Evolutionary conservation across 805 yeast species (phyloP), one percentile per base, ranked within the genome.

Genomic region (Barnettozyma wickerhamii): DNA sequence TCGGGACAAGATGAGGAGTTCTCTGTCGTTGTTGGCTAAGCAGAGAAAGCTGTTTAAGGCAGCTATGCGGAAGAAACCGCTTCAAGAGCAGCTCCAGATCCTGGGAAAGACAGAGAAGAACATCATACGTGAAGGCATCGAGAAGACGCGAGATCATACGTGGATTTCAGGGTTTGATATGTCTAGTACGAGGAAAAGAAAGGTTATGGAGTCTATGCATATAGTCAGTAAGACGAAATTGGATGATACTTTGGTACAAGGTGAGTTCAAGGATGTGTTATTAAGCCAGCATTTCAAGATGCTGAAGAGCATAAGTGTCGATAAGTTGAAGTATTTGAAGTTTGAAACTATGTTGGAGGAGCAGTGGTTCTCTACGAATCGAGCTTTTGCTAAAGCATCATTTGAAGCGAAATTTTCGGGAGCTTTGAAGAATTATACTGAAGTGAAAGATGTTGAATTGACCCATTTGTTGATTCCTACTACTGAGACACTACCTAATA

Each of bases 401-500:
- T 38, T 45, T 19, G 41, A 42, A 14, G 19, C 38, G 9, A 31
- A 39, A 5, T n/a, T 45, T 3, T 7, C 13, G 5, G 5, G 5
- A 0, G 12, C 37, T 2, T 7, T 45, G 7, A 10, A 15, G 2
- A 10, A 21, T 3, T 31, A 20, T 29, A 17, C 28, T 3, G 19
- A 17, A 2, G 36, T 35, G 3, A 10, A 10, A 6, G 24, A 20
- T 5, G 30, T 45, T 17, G 15, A 30, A 12, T 7, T 45, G 9
- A 14, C 23, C 10, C 30, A 38, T 30, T 7, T 45, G 10, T 24
- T 45, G 14, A 20, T 42, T 2, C 48, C 48, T 3, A 35, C 48
- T 7, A 31, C 33, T 13, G 26, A 38, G 5, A 15, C 15, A 3
- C 28, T 45, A 20, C 43, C 46, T 10, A 23, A 28, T 14, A 19